A percentile compares a stretch with the other conserved stretches of the same genome.
Evolutionary conservation across 1,139 yeast genomes (phyloP).

Genomic region (Scheffersomyces parashehatae): DNA sequence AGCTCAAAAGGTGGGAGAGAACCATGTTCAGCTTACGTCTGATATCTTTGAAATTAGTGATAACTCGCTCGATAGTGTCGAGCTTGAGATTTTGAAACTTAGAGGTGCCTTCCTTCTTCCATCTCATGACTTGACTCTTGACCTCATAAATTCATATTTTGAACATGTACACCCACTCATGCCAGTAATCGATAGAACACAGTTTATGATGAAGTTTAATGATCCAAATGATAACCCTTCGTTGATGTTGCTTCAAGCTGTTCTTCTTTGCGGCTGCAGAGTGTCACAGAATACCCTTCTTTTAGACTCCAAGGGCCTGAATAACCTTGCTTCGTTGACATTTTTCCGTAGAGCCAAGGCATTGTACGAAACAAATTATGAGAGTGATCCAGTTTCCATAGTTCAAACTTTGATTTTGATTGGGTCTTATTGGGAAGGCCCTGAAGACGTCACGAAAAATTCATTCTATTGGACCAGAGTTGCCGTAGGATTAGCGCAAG

Average conservation of each 20-base stretch:
- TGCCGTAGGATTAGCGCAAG: slow-evolving; percentile 75
- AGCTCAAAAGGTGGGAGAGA: slow-evolving; percentile 46
- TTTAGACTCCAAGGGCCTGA: slow-evolving; percentile 56
- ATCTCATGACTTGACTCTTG: slow-evolving; percentile 58
- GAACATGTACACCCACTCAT: slow-evolving; percentile 67
- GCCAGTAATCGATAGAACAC: slow-evolving; percentile 68
- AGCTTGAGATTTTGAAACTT: slow-evolving; percentile 63
- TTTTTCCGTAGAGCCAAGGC: slow-evolving; percentile 80
- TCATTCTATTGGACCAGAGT: slow-evolving; percentile 78
- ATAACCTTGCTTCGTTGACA: slow-evolving; percentile 60
- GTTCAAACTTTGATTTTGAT: slow-evolving; percentile 67
- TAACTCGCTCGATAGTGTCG: slow-evolving; percentile 58
- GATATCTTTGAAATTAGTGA: slow-evolving; percentile 41
- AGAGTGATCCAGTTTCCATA: slow-evolving; percentile 65
- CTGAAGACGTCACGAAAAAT: slow-evolving; percentile 74
- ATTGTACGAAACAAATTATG: slow-evolving; percentile 71
- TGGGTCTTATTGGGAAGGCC: slow-evolving; percentile 77
- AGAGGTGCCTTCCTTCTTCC: slow-evolving; percentile 77
- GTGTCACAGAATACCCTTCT: slow-evolving; percentile 59
- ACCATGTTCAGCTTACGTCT: slow-evolving; percentile 43
- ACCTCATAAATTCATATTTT: slow-evolving; percentile 63
- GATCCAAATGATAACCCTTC: slow-evolving; percentile 70
- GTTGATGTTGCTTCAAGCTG: slow-evolving; percentile 65
- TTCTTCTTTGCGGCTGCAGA: slow-evolving; percentile 69
- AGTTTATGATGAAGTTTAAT: slow-evolving; percentile 56